Conservation (phyloP, 2,329 filamentous ascomycete species). For the Aureobasidium sp. region DNA sequence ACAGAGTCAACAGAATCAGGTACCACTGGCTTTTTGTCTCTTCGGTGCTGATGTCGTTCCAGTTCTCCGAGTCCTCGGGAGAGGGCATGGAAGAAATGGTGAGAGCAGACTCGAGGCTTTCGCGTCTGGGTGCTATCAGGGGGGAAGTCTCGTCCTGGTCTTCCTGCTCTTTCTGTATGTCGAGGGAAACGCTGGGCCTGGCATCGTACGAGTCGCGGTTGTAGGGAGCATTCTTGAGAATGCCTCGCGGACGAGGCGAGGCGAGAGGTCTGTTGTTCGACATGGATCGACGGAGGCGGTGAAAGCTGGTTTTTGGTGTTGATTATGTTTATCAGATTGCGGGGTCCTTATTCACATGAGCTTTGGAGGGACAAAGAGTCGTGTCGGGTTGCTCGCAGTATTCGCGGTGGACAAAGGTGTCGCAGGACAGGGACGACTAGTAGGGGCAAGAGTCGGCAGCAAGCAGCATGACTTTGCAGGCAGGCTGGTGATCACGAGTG, state of each 20-base stretch:
- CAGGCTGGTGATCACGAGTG: neutral
- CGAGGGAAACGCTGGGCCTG: neutral
- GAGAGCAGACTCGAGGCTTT: slow-evolving; percentile 14
- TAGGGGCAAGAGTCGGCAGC: neutral
- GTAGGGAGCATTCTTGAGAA: slow-evolving; percentile 2
- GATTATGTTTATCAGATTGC: neutral
- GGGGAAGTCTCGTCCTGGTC: slow-evolving; percentile 25
- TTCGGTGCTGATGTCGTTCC: slow-evolving; percentile 42
- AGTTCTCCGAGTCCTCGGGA: slow-evolving; percentile 23
- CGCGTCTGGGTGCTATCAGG: slow-evolving; percentile 18
- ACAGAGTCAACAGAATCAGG: slow-evolving; percentile 73
- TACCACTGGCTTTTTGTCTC: slow-evolving; percentile 77
- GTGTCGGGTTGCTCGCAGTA: neutral
- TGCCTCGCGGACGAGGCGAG: slow-evolving; percentile 5
- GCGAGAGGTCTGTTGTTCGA: neutral
- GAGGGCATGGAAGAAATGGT: slow-evolving; percentile 11
- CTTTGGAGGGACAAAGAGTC: slow-evolving; percentile 1
- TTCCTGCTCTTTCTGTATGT: slow-evolving; percentile 11
- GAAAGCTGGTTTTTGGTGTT: neutral
- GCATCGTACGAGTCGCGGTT: neutral
- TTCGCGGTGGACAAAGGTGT: neutral
- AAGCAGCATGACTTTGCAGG: neutral
- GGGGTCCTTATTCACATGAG: slow-evolving; percentile 9
- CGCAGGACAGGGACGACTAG: neutral
- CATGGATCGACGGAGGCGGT: slow-evolving; percentile 3